Evolutionary conservation across 2,329 filamentous ascomycete species (phyloP).

Genomic region (Pseudogymnoascus sp.): DNA sequence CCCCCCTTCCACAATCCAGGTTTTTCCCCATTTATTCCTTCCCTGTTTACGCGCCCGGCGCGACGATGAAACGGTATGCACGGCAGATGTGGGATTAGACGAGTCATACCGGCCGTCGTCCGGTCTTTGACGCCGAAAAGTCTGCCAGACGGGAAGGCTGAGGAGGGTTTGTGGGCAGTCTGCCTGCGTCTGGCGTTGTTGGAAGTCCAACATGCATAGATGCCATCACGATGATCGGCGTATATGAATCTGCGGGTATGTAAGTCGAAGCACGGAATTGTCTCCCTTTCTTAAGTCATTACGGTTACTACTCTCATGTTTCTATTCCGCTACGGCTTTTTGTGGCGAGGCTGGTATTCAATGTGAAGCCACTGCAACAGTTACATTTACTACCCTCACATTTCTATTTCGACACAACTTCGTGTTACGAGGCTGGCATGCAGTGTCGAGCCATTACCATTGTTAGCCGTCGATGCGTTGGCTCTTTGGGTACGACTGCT

Average conservation of each 20-base stretch:
- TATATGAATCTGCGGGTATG: background rate
- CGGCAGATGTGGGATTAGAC: background rate
- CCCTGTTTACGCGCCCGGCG: background rate
- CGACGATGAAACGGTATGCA: background rate
- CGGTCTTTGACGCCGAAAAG: background rate
- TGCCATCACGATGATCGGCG: background rate
- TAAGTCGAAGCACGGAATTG: background rate
- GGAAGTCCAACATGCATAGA: background rate
- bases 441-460: background rate
- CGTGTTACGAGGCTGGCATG: background rate
- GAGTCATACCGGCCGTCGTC: background rate
- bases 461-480: background rate
- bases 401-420: background rate
- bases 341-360: background rate
- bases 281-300: background rate
- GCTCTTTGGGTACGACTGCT: constrained; percentile 3
- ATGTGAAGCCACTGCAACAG: background rate
- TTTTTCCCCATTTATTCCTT: background rate
- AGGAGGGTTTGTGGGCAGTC: background rate
- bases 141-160: background rate
- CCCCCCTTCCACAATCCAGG: background rate
- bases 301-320: background rate
- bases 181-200: constrained; percentile 1
- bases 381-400: background rate
- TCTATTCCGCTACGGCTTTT: background rate